Conservation (phyloP, 2,329 filamentous ascomycete genomes). For the Fusarium sp. region DNA sequence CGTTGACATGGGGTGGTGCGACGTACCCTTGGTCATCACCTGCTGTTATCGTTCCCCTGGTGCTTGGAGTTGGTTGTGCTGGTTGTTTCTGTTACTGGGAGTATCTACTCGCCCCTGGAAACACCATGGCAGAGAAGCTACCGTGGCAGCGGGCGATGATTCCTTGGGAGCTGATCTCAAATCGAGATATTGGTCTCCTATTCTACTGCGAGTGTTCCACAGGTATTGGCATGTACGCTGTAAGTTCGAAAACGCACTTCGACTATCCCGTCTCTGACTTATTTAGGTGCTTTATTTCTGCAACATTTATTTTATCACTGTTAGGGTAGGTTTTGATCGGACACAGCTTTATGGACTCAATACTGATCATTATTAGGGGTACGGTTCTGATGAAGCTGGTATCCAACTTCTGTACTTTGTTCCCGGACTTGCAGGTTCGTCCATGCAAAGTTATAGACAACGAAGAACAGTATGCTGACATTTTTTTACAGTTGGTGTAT, state of each 20-base stretch:
- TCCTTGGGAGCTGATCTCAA: conserved; percentile 69
- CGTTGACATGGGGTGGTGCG: conserved; percentile 68
- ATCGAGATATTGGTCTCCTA: conserved; percentile 71
- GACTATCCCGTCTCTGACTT: conserved; percentile 53
- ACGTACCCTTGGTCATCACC: conserved; percentile 65
- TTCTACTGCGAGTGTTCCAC: conserved; percentile 71
- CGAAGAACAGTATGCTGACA: neutral
- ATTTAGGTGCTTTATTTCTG: conserved; percentile 74
- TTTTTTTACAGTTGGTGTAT: conserved; percentile 62
- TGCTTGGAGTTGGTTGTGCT: conserved; percentile 59
- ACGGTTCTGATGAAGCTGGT: conserved; percentile 64
- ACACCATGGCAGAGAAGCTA: conserved; percentile 61
- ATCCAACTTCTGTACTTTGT: conserved; percentile 73
- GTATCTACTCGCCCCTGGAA: conserved; percentile 66
- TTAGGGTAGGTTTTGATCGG: conserved; percentile 53
- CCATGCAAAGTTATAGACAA: neutral
- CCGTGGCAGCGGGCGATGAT: conserved; percentile 73
- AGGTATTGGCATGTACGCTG: conserved; percentile 67
- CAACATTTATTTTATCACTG: conserved; percentile 75
- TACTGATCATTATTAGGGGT: conserved; percentile 55
- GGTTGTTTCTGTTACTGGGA: conserved; percentile 64
- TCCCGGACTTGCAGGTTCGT: conserved; percentile 69
- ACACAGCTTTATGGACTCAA: too few species aligned
- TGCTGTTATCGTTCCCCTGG: conserved; percentile 63
- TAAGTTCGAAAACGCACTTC: conserved; percentile 41